Evolutionary conservation across 371 early-diverging fungal genomes (phyloP).

Genomic region (Apophysomyces trapeziformis): DNA sequence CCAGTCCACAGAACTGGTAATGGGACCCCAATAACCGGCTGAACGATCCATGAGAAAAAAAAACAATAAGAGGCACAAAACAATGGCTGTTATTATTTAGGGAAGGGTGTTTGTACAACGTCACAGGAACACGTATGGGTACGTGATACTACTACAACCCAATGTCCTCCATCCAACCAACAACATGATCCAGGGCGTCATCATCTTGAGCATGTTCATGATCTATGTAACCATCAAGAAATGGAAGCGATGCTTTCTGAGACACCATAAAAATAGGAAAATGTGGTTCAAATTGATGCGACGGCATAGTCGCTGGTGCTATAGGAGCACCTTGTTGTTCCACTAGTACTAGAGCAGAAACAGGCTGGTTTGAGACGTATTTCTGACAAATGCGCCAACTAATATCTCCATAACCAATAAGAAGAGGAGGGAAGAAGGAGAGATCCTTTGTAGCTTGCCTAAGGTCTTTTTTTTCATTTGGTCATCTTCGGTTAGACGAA

Average conservation of each 20-base stretch:
- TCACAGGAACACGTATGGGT: neutral
- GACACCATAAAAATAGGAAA: slow-evolving; percentile 35
- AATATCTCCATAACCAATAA: slow-evolving; percentile 35
- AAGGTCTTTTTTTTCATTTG: slow-evolving; percentile 21
- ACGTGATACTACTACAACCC: slow-evolving; percentile 3
- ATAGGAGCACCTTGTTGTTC: slow-evolving; percentile 3
- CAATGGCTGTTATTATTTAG: neutral
- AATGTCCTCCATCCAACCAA: slow-evolving; percentile 37
- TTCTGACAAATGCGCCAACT: slow-evolving; percentile 43
- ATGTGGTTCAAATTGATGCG: slow-evolving; percentile 44
- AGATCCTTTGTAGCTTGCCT: slow-evolving; percentile 24
- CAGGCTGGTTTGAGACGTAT: slow-evolving; percentile 47
- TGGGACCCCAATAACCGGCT: slow-evolving; percentile 42
- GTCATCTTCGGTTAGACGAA: neutral
- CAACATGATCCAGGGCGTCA: slow-evolving; percentile 15
- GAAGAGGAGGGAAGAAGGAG: slow-evolving; percentile 44
- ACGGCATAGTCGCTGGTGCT: slow-evolving; percentile 13
- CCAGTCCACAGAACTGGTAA: slow-evolving; percentile 52
- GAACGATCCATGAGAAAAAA: slow-evolving; percentile 9
- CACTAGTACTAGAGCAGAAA: slow-evolving; percentile 39
- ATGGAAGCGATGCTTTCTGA: slow-evolving; percentile 17
- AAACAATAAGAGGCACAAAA: neutral
- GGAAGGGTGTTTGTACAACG: neutral
- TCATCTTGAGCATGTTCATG: slow-evolving; percentile 8
- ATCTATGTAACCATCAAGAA: slow-evolving; percentile 38